These are phyloP conservation scores for Oldenlandia corymbosa DNA, from an alignment of 257 asterid genomes.

Conservation along the genomic window DNA sequence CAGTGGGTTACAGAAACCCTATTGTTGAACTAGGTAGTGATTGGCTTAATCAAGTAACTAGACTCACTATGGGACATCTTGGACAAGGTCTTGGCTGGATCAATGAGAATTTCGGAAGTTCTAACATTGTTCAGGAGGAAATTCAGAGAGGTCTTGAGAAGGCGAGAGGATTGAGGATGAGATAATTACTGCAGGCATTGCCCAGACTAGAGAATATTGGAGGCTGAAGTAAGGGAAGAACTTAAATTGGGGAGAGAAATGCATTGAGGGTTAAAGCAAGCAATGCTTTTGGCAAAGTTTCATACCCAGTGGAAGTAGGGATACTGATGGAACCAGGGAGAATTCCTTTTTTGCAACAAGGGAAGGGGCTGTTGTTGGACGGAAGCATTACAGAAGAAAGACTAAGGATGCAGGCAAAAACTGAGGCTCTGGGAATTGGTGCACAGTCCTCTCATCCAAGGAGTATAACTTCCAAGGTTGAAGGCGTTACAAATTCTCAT, in stretches of 20 bases:
- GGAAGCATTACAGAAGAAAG: constrained; percentile 30
- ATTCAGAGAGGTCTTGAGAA: constrained; percentile 45
- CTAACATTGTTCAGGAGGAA: constrained; percentile 20
- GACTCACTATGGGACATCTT: not conserved
- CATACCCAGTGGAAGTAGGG: constrained; percentile 19
- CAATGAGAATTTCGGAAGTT: constrained; percentile 12
- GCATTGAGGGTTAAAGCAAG: constrained; percentile 19
- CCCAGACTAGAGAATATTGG: constrained; percentile 38
- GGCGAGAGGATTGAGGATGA: constrained; percentile 49
- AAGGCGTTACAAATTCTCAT: constrained; percentile 20
- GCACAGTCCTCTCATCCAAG: constrained; percentile 21
- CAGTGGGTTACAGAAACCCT: constrained; percentile 4
- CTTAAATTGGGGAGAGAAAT: constrained; percentile 43
- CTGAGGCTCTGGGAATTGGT: constrained; percentile 6
- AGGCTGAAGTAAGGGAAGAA: constrained; percentile 61
- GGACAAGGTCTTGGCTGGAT: not conserved
- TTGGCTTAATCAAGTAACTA: not conserved
- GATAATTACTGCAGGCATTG: constrained; percentile 40
- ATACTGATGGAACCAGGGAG: constrained; percentile 20
- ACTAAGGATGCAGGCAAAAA: constrained; percentile 15
- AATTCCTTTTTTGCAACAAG: constrained; percentile 11
- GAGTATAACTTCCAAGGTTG: constrained; percentile 18
- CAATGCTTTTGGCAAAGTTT: constrained; percentile 12
- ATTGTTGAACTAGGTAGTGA: not conserved
- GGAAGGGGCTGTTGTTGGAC: constrained; percentile 26